phyloP scores from a whole-genome alignment of 306 rosid species.

The Sicyos baderoa region DNA sequence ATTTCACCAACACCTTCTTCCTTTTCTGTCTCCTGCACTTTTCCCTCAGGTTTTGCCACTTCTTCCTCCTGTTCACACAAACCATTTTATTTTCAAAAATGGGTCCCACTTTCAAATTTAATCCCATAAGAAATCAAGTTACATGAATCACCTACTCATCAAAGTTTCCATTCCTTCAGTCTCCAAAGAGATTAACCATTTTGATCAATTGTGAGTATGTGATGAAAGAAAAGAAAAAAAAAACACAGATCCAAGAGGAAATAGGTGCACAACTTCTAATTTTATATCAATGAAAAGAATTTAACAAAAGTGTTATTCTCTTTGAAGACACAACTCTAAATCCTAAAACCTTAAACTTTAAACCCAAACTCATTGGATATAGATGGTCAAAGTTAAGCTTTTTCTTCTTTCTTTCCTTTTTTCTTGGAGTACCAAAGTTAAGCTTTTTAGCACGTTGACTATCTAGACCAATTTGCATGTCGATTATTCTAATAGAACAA shows the following conservation, averaged over 20 bases:
- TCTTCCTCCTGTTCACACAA: slow-evolving; percentile 49
- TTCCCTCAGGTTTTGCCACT: slow-evolving; percentile 25
- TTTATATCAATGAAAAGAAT: too few relatives aligned
- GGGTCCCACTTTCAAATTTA: background rate
- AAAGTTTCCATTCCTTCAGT: background rate
- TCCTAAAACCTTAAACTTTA: too few relatives aligned
- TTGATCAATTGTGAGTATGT: background rate
- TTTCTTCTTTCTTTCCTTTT: too few relatives aligned
- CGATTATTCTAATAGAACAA: background rate
- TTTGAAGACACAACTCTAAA: too few relatives aligned
- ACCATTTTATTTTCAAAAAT: background rate
- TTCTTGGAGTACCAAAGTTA: too few relatives aligned
- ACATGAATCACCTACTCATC: background rate
- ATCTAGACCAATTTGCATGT: background rate
- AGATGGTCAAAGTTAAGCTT: background rate
- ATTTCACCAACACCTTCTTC: slow-evolving; percentile 29
- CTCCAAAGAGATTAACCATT: background rate
- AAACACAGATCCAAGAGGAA: too few relatives aligned
- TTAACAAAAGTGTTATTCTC: too few relatives aligned
- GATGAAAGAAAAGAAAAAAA: background rate
- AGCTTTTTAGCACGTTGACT: background rate
- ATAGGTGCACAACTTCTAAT: background rate
- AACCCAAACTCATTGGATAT: too few relatives aligned
- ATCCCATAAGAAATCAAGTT: background rate
- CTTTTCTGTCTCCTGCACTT: slow-evolving; percentile 17